Percentiles rank a stretch among this genome's conserved stretches.
Conservation (phyloP, 208 protist species). For the Histomonas meleagridis region DNA sequence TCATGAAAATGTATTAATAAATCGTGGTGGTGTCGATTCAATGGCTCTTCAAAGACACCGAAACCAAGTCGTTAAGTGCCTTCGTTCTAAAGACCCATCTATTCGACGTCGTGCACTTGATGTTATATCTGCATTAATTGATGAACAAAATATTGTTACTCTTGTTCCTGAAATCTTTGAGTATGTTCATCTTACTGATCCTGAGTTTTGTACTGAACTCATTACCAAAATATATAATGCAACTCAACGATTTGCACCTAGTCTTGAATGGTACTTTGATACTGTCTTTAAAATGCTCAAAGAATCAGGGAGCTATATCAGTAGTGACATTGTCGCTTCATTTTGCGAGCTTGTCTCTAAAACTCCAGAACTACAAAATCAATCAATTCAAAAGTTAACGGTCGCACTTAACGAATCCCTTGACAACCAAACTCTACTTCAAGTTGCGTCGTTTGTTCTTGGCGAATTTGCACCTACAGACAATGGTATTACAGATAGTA, state of each 20-base stretch:
- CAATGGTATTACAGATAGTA: not conserved
- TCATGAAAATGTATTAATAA: not conserved
- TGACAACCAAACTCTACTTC: not conserved
- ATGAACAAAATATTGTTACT: not conserved
- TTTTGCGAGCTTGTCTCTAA: conserved; percentile 18
- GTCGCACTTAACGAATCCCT: not conserved
- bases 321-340: not conserved
- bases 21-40: not conserved
- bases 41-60: conserved; percentile 2
- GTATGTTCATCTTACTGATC: not conserved
- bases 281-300: conserved; percentile 2
- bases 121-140: conserved; percentile 13
- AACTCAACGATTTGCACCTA: not conserved
- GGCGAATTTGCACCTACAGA: not conserved
- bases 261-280: not conserved
- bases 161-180: conserved; percentile 23
- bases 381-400: not conserved
- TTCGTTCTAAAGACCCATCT: not conserved
- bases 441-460: not conserved
- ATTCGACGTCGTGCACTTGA: conserved; percentile 2
- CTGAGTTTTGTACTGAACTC: not conserved
- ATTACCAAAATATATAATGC: not conserved
- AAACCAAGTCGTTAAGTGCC: not conserved
- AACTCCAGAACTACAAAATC: not conserved
- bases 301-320: not conserved